Evolutionary conservation across 1,284 basidiomycete genomes (phyloP).

Genomic region (Malassezia slooffiae): DNA sequence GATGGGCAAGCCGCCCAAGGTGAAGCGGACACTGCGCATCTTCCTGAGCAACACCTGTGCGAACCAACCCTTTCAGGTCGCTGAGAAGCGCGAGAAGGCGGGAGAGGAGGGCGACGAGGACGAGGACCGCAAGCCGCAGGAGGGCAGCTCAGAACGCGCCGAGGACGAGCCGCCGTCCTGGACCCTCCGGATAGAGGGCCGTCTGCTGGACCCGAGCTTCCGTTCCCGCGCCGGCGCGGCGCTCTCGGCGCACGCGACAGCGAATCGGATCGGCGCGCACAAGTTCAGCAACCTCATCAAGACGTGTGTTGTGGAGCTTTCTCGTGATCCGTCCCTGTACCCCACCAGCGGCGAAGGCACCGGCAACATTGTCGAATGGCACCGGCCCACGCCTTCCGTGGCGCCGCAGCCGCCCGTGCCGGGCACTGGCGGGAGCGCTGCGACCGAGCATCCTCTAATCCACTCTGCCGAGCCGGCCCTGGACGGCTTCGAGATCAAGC

Average conservation of each 20-base stretch:
- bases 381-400: slow-evolving; percentile 48
- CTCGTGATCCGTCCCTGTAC: slow-evolving; percentile 69
- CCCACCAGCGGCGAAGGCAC: slow-evolving; percentile 49
- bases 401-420: slow-evolving; percentile 40
- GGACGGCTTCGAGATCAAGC: slow-evolving; percentile 78
- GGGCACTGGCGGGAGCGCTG: slow-evolving; percentile 25
- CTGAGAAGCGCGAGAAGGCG: slow-evolving; percentile 25
- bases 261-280: slow-evolving; percentile 30
- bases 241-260: slow-evolving; percentile 34
- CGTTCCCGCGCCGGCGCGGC: slow-evolving; percentile 35
- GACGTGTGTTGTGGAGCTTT: slow-evolving; percentile 72
- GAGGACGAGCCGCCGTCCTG: slow-evolving; percentile 80
- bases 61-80: slow-evolving; percentile 54
- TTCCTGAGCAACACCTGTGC: slow-evolving; percentile 81
- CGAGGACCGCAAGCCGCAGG: slow-evolving; percentile 47
- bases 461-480: slow-evolving; percentile 36
- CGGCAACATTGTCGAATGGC: slow-evolving; percentile 45
- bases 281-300: slow-evolving; percentile 82
- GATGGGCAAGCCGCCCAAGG: slow-evolving; percentile 47
- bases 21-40: slow-evolving; percentile 71
- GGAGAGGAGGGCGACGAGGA: slow-evolving; percentile 14
- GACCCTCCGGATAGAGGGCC: slow-evolving; percentile 77
- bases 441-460: slow-evolving; percentile 31
- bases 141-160: too few relatives aligned
- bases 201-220: slow-evolving; percentile 55